These are phyloP conservation scores for Auriscalpium orientale DNA, from an alignment of 768 basidiomycete species.

Conservation along the genomic window DNA sequence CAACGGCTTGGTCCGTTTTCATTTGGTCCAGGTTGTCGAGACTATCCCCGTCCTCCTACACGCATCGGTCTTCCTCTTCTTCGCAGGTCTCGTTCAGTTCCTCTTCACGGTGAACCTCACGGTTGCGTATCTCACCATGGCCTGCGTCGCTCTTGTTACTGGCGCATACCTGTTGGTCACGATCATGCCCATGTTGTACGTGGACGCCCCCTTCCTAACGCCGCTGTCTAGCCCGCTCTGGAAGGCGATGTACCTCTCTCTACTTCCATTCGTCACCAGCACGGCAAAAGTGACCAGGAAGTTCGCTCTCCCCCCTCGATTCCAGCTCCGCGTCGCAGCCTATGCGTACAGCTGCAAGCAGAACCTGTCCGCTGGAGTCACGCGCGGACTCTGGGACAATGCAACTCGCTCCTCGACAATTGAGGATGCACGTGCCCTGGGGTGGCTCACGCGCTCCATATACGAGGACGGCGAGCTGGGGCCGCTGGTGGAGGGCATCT, in stretches of 20 bases:
- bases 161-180: slow-evolving; percentile 2
- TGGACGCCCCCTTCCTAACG: slow-evolving; percentile 9
- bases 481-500: neutral
- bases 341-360: neutral
- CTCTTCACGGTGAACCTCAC: slow-evolving; percentile 5
- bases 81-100: slow-evolving; percentile 9
- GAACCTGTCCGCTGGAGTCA: neutral
- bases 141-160: neutral
- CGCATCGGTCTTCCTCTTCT: slow-evolving; percentile 9
- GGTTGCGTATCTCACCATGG: slow-evolving; percentile 1
- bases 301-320: neutral
- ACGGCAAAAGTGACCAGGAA: neutral
- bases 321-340: no score
- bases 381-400: neutral
- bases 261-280: neutral
- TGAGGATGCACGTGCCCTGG: neutral
- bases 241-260: neutral
- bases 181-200: slow-evolving; percentile 6
- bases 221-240: slow-evolving; percentile 2
- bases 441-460: neutral
- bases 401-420: neutral
- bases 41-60: slow-evolving; percentile 12
- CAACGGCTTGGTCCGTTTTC: slow-evolving; percentile 5
- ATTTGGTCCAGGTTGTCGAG: slow-evolving; percentile 7
- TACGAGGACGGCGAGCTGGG: neutral